phyloP scores from a whole-genome alignment of 371 early-diverging fungal species.

The Mortierella sp. region DNA sequence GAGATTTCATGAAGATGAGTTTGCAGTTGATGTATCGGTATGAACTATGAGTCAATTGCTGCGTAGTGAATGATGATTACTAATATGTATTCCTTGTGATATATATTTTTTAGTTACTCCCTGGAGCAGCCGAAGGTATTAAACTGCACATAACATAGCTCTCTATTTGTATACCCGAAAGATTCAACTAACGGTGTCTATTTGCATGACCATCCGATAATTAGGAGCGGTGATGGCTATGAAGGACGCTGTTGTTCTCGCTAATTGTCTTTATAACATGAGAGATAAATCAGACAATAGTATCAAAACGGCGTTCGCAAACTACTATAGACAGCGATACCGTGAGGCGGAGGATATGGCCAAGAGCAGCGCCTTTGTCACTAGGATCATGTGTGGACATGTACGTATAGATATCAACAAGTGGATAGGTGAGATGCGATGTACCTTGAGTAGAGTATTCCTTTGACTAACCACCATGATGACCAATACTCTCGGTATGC shows the following conservation, averaged over 20 bases:
- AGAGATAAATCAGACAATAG: background rate
- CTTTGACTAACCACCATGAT: too few relatives aligned
- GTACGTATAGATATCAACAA: background rate
- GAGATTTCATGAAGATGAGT: background rate
- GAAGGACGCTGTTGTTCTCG: conserved; percentile 12
- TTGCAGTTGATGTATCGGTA: too few relatives aligned
- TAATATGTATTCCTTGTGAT: background rate
- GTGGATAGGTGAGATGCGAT: too few relatives aligned
- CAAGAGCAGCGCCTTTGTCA: background rate
- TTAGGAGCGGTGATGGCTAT: conserved; percentile 18
- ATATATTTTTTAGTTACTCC: conserved; percentile 4
- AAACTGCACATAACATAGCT: background rate
- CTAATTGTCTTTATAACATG: conserved; percentile 13
- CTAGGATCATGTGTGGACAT: background rate
- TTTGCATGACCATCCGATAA: background rate
- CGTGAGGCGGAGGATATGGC: background rate
- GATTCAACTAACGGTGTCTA: background rate
- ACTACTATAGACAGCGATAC: conserved; percentile 6
- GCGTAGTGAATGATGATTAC: too few relatives aligned
- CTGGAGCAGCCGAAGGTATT: conserved; percentile 9
- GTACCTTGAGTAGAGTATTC: too few relatives aligned
- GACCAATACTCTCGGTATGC: too few relatives aligned
- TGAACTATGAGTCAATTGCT: too few relatives aligned
- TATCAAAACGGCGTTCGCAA: conserved; percentile 12
- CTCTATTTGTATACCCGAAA: too few relatives aligned